These are phyloP conservation scores for Sabuloglossum arenarium DNA, from an alignment of 495 filamentous ascomycete genomes.

Conservation along the genomic window DNA sequence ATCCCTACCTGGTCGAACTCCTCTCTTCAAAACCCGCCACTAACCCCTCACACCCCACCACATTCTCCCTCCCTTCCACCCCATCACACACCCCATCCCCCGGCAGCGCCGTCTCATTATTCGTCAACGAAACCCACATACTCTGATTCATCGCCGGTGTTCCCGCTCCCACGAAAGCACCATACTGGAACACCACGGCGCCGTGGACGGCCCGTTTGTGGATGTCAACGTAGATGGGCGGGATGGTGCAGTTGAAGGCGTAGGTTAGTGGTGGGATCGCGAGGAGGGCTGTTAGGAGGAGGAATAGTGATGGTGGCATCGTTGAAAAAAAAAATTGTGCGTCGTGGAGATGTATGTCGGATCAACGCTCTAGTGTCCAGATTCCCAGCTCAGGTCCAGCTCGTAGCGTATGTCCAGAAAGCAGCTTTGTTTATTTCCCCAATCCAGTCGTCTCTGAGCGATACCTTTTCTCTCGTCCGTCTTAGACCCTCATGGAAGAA, in stretches of 20 bases:
- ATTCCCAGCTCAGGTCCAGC: no score
- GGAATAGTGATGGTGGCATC: neutral
- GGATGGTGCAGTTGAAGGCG: constrained; percentile 15
- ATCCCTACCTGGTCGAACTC: neutral
- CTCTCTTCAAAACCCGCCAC: neutral
- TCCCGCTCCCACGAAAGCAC: constrained; percentile 15
- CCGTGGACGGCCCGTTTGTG: constrained; percentile 14
- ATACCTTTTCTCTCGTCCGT: no score
- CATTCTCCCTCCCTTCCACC: no score
- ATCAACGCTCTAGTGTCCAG: no score
- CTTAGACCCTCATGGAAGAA: no score
- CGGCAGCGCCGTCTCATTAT: constrained; percentile 14
- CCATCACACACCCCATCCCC: no score
- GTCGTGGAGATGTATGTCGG: neutral
- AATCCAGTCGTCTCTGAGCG: no score
- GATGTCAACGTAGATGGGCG: constrained; percentile 19
- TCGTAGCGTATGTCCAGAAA: no score
- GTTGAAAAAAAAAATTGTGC: neutral
- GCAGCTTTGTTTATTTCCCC: no score
- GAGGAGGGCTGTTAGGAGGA: neutral
- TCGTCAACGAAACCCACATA: constrained; percentile 14
- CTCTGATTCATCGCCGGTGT: constrained; percentile 17
- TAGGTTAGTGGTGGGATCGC: neutral
- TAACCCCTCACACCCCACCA: constrained; percentile 5
- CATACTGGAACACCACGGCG: constrained; percentile 13